Base-by-base conservation (phyloP, 2,329 filamentous ascomycete genomes). In the Paecilomyces formosus region DNA sequence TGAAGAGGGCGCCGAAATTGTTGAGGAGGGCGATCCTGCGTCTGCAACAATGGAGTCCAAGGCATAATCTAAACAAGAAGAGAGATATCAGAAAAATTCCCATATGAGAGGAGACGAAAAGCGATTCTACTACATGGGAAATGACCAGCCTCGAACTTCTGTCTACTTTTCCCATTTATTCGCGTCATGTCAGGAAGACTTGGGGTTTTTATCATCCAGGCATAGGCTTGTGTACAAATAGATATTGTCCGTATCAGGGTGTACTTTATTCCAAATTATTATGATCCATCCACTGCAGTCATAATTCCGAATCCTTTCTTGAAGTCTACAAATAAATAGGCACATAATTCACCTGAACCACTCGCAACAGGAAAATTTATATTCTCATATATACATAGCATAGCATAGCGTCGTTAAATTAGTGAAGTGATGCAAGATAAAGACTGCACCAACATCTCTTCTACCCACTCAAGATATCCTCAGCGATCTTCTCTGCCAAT, bases 401-500 rank as follows among this genome's bases (percentile, higher is more conserved):
- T 31, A 9, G 30, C 30, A 31, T 31, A 31, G 11, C 30, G 11
- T 31, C 30, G 30, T 31, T 12, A 31, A n/a, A n/a, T n/a, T n/a
- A n/a, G n/a, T n/a, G n/a, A n/a, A n/a, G n/a, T n/a, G n/a, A n/a
- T n/a, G n/a, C n/a, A n/a, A n/a, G n/a, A n/a, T n/a, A n/a, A n/a
- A n/a, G n/a, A n/a, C n/a, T n/a, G 24, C 24, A 6, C 24, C 24
- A 6, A 26, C 24, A 26, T 45, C 1, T 45, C n/a, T n/a, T 45
- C 50, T 52, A 28, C 6, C 15, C 26, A 24, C 26, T 52, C 50
- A 52, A 26, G 15, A 52, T 52, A 28, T 52, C 33, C 22, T 66
- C 68, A 1, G 73, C 73, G 55, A 78, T 74, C 65, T 78, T 79
- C 62, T 79, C 76, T 0, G 76, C 77, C 9, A 79, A 62, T 61